Conservation (phyloP, 148 eudicot genomes). For the Tetragonia tetragonoides region DNA sequence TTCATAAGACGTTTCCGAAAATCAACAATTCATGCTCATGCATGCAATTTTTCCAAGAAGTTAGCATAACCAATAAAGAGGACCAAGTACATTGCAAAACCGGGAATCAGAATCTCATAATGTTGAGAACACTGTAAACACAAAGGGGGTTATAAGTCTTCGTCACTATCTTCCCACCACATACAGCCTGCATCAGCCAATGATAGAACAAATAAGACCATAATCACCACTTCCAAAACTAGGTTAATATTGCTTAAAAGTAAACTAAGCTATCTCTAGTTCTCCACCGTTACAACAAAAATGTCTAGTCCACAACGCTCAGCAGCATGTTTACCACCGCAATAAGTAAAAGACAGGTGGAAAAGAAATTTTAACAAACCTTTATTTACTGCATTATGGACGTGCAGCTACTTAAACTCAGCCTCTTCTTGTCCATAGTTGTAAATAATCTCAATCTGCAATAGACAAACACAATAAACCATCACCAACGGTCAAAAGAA, state of each 20-base stretch:
- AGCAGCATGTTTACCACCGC: neutral
- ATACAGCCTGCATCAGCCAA: conserved; percentile 22
- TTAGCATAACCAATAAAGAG: neutral
- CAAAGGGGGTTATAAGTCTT: conserved; percentile 11
- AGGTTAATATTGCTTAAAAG: too few species aligned
- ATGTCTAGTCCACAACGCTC: neutral
- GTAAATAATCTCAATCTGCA: conserved; percentile 46
- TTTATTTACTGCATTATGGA: conserved; percentile 19
- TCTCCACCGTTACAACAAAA: neutral
- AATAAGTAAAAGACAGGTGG: neutral
- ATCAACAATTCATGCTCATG: neutral
- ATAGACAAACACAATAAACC: conserved; percentile 2
- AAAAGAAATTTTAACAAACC: conserved; percentile 3
- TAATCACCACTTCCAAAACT: neutral
- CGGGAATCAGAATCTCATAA: conserved; percentile 17
- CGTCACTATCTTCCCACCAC: conserved; percentile 18
- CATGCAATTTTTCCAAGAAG: neutral
- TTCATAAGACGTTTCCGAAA: neutral
- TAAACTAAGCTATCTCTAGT: neutral
- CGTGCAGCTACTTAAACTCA: conserved; percentile 29
- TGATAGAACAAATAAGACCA: neutral
- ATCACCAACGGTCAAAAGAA: neutral
- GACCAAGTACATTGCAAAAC: conserved; percentile 13
- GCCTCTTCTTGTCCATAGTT: conserved; percentile 40
- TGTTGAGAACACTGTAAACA: conserved; percentile 9